phyloP scores from a whole-genome alignment of 2,329 filamentous ascomycete genomes.

The Fusarium buharicum region DNA sequence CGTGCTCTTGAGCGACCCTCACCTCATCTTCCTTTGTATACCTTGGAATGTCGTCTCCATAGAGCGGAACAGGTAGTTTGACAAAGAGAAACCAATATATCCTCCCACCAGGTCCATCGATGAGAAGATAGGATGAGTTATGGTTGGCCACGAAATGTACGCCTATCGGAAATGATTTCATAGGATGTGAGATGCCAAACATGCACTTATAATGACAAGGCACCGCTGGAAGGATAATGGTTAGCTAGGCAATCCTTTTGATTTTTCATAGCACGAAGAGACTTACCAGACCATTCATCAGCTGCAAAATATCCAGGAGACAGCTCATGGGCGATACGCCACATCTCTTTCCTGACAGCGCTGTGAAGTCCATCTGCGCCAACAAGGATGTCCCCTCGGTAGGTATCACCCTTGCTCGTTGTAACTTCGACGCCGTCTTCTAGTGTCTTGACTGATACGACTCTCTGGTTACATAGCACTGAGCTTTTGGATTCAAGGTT shows the following conservation, averaged over 20 bases:
- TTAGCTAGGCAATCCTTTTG: neutral
- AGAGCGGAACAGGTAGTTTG: neutral
- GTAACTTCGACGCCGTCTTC: neutral
- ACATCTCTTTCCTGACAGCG: constrained; percentile 48
- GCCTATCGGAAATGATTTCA: neutral
- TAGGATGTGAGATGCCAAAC: neutral
- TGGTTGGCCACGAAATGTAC: neutral
- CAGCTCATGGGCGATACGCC: constrained; percentile 14
- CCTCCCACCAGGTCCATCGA: constrained; percentile 6
- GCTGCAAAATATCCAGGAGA: constrained; percentile 9
- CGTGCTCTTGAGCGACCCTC: neutral
- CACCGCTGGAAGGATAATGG: neutral
- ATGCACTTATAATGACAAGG: constrained; percentile 24
- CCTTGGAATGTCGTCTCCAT: neutral
- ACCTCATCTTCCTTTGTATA: neutral
- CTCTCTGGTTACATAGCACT: constrained; percentile 28
- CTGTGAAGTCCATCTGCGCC: constrained; percentile 57
- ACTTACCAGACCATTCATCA: constrained; percentile 19
- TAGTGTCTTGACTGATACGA: neutral
- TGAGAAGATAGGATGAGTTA: neutral
- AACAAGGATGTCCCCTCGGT: constrained; percentile 50
- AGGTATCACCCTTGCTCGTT: constrained; percentile 10
- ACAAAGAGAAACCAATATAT: constrained; percentile 13
- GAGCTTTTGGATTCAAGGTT: constrained; percentile 46
- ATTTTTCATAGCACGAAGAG: neutral